A percentile compares a stretch with the other conserved stretches of the same genome.
phyloP scores from a whole-genome alignment of 2,329 filamentous ascomycete species.

The Hymenoscyphus occultus region DNA sequence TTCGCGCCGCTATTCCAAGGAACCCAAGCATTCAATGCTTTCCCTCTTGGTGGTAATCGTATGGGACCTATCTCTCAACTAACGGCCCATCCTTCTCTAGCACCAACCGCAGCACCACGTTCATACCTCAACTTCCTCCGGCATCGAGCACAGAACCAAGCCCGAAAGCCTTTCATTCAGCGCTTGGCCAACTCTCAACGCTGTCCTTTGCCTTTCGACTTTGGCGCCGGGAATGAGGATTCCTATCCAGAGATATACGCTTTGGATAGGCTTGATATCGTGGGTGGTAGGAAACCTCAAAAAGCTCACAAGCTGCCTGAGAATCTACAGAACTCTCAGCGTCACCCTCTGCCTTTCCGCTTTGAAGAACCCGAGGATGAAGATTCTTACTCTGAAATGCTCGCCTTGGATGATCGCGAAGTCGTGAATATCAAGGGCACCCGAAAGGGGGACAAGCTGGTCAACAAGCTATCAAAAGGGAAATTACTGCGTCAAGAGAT shows the following conservation, averaged over 20 bases:
- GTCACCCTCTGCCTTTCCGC: background rate
- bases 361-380: too few species aligned
- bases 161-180: background rate
- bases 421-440: background rate
- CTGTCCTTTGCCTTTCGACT: background rate
- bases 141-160: background rate
- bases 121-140: background rate
- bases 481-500: too few species aligned
- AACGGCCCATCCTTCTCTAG: background rate
- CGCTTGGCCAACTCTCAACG: background rate
- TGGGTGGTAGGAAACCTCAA: too few species aligned
- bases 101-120: background rate
- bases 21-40: background rate
- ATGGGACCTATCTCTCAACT: background rate
- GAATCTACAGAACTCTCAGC: background rate
- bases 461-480: too few species aligned
- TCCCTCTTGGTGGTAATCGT: background rate
- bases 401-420: too few species aligned
- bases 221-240: too few species aligned
- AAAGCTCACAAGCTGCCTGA: too few species aligned
- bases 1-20: background rate
- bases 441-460: too few species aligned
- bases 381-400: too few species aligned
- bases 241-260: too few species aligned
- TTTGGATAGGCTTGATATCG: too few species aligned